phyloP scores from a whole-genome alignment of 1,284 basidiomycete genomes.

The Ganoderma boninense region DNA sequence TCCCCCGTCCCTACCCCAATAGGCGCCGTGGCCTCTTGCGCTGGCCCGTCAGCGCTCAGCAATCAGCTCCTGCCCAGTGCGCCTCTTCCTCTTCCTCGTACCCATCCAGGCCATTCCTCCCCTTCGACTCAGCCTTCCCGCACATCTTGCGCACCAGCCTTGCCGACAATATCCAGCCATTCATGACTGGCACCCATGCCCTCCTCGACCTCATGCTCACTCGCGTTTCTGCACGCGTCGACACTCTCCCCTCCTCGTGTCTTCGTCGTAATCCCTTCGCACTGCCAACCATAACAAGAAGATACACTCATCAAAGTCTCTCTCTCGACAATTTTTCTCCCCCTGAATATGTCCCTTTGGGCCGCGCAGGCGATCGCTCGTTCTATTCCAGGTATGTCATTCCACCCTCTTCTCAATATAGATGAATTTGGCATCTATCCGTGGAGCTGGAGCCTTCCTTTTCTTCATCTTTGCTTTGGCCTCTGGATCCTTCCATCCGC shows the following conservation, averaged over 20 bases:
- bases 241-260: constrained; percentile 13
- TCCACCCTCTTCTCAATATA: background rate
- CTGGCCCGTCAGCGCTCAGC: background rate
- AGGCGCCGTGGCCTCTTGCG: background rate
- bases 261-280: constrained; percentile 3
- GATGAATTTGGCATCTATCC: background rate
- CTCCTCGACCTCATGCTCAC: constrained; percentile 34
- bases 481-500: no score
- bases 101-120: background rate
- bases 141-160: background rate
- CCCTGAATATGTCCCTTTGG: constrained; percentile 7
- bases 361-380: constrained; percentile 15
- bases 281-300: background rate
- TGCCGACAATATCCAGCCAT: background rate
- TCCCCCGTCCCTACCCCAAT: background rate
- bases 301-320: constrained; percentile 21
- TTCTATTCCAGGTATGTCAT: constrained; percentile 26
- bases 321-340: background rate
- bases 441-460: background rate
- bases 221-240: constrained; percentile 30
- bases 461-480: background rate
- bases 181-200: constrained; percentile 33
- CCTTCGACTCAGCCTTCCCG: background rate
- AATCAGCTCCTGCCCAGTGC: background rate
- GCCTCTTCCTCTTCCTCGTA: background rate